Evolutionary conservation across 257 asterid species (phyloP), one percentile per base, ranked within the genome.

Genomic region (Verbascum thapsus): DNA sequence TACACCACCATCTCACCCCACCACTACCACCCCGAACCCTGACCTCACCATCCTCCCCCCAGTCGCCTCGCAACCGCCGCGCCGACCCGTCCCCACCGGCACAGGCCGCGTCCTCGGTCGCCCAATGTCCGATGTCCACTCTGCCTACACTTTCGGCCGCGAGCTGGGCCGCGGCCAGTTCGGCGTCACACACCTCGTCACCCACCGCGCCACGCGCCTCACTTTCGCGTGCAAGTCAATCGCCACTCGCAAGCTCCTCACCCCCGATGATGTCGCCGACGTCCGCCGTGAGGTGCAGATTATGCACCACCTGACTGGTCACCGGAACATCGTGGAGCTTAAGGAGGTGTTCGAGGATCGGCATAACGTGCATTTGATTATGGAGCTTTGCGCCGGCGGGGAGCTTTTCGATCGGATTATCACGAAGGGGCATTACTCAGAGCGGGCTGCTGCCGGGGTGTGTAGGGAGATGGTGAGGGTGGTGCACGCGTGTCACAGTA

Each of bases 281-380:
- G 97, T 87, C 65, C 82, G 90, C 52, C 87, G 95, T 6, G 97
- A 90, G 76, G 97, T 90, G 6, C 97, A 90, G 88, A 90, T 90
- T 70, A 90, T 90, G 97, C 95, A 90, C 63, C 97, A 90, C 53
- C 83, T 90, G 32, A 90, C 95, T 18, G 95, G 97, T 1, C 83
- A 90, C 66, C 85, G 95, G 56, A 90, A 87, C 56, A 77, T 90
- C 13, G 95, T 90, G 7, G 97, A 87, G 81, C 85, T 90, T 15
- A 80, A 73, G 71, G 96, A 91, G 13, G 88, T 89, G 0, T 90
- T 83, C 4, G 95, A 90, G 77, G 97, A 90, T 43, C 83, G 91
- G 8, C 83, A 87, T 15, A 81, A 70, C 18, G 96, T 90, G 69
- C 85, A 87, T 55, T 68, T 90, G 58, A 77, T 87, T 19, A 87